Evolutionary conservation across 2,329 filamentous ascomycete species (phyloP).

Genomic region (Onygenales sp.): DNA sequence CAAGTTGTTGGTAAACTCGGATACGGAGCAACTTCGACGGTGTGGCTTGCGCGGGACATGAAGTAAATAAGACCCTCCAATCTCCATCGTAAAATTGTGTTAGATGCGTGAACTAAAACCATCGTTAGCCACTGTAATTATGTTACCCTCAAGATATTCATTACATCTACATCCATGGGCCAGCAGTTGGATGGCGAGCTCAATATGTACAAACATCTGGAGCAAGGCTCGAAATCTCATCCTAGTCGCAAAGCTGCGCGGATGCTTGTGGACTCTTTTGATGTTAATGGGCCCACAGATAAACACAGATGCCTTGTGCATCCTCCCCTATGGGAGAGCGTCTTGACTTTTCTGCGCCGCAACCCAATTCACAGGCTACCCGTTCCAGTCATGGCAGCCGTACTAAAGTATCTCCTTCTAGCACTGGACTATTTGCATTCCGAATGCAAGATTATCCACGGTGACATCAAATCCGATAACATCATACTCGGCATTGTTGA

Average conservation of each 20-base stretch:
- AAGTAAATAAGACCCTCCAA: slow-evolving; percentile 11
- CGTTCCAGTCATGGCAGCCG: too few species aligned
- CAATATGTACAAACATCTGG: too few species aligned
- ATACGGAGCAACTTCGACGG: too few species aligned
- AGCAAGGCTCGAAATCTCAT: too few species aligned
- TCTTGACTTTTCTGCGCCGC: slow-evolving; percentile 20
- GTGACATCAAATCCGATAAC: slow-evolving; percentile 40
- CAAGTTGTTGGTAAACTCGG: slow-evolving; percentile 3
- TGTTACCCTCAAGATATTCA: slow-evolving; percentile 21
- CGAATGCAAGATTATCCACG: slow-evolving; percentile 38
- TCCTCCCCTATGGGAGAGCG: slow-evolving; percentile 36
- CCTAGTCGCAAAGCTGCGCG: too few species aligned
- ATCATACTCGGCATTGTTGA: slow-evolving; percentile 36
- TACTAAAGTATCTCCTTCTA: slow-evolving; percentile 24
- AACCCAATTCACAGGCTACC: too few species aligned
- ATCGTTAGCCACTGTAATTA: slow-evolving; percentile 16
- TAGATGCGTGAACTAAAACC: neutral
- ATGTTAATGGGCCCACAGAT: slow-evolving; percentile 11
- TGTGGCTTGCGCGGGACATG: too few species aligned
- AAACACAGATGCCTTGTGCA: slow-evolving; percentile 29
- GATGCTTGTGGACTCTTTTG: slow-evolving; percentile 19
- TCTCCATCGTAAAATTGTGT: neutral
- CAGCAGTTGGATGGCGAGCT: slow-evolving; percentile 6
- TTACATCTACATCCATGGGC: slow-evolving; percentile 17
- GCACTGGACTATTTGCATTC: slow-evolving; percentile 39